Percentiles rank a stretch among this genome's conserved stretches.
Evolutionary conservation across 441 rosid species (phyloP).

Genomic region (Gossypium trilobum): DNA sequence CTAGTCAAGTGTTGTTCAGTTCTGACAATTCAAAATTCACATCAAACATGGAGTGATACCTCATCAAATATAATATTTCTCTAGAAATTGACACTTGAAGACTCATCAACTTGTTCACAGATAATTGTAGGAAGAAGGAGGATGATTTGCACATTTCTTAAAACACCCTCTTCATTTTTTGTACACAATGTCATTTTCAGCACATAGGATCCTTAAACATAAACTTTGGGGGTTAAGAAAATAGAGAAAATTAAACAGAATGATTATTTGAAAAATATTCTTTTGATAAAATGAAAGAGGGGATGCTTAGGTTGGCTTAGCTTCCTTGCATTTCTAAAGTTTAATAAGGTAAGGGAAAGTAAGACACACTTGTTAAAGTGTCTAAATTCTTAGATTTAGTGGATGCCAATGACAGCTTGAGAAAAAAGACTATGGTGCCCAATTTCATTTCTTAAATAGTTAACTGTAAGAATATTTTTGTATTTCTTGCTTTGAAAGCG

Average conservation of each 20-base stretch:
- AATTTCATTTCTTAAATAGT: slow-evolving; percentile 10
- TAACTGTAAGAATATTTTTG: slow-evolving; percentile 1
- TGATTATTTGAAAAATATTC: background rate
- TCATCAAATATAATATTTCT: background rate
- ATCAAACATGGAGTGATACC: background rate
- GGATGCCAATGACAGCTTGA: slow-evolving; percentile 12
- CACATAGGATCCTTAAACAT: background rate
- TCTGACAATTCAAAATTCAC: background rate
- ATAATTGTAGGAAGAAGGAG: background rate
- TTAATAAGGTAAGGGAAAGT: background rate
- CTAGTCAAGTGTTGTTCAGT: background rate
- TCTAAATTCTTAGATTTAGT: slow-evolving; percentile 10
- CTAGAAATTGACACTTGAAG: background rate
- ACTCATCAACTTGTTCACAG: background rate
- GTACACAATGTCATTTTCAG: background rate
- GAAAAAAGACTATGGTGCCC: slow-evolving; percentile 17
- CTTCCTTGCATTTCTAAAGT: background rate
- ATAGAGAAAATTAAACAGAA: background rate
- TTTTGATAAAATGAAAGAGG: background rate
- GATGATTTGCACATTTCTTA: background rate
- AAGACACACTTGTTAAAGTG: slow-evolving; percentile 15
- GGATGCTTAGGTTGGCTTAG: background rate
- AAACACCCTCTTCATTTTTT: background rate
- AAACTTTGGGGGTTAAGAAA: background rate
- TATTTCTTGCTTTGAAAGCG: slow-evolving; percentile 15